Evolutionary conservation across 169 alveolate genomes (phyloP), one percentile per base, ranked within the genome.

Genomic region (Eimeria falciformis): DNA sequence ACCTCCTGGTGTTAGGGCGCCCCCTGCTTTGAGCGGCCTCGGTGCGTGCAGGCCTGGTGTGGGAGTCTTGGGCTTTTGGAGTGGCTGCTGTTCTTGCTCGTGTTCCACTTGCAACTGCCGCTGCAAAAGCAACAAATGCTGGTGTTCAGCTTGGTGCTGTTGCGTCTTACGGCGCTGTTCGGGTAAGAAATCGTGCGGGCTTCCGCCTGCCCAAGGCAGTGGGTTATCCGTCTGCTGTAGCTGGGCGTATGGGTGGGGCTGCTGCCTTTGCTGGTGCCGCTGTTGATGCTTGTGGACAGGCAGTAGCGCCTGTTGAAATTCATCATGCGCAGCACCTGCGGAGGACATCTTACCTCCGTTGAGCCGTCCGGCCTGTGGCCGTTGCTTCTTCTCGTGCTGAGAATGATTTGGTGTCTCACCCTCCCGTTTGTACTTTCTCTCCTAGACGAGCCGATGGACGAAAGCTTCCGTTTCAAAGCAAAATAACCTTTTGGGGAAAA

Each of bases 151-250:
- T 12, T 40, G 23, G 11, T 69, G 81, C 17, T 69, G 81, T 25
- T 37, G 81, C 81, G 81, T 69, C 81, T 23, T 37, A 12, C 55
- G 81, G 25, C 81, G 81, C 81, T 69, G 81, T 27, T 69, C 81
- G 40, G 18, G 40, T 33, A 33, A 33, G 40, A 2, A 33, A 33
- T 33, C 40, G 40, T 33, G 40, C 40, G 40, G 40, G 40, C 40
- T 33, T 33, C 40, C 40, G 40, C 40, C 40, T 33, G 40, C 40
- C 40, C 40, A 33, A 33, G 2, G 40, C 40, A 33, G 2, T 33
- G 40, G 40, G 40, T 33, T 33, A 33, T 33, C 40, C 27, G 29
- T 14, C 56, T 37, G 55, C 45, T 69, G 81, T 45, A 18, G 81
- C 81, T 7, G 56, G 12, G 29, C 55, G 7, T 69, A 27, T 6